Conservation (phyloP, 495 filamentous ascomycete genomes). For the Rhypophila decipiens region DNA sequence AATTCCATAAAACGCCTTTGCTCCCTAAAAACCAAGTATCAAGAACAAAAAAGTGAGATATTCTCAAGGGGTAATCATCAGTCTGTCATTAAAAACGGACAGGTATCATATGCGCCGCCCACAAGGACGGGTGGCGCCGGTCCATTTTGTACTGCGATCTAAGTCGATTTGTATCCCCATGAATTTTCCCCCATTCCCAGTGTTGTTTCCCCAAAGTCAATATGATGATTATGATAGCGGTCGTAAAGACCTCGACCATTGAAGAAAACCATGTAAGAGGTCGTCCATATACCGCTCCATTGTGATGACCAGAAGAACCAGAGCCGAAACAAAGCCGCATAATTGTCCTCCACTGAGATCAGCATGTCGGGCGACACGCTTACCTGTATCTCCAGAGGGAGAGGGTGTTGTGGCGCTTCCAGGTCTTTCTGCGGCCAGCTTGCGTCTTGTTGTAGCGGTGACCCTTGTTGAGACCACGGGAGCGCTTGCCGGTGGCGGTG, state of each 20-base stretch:
- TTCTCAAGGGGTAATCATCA: not conserved
- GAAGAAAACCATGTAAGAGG: conserved; percentile 10
- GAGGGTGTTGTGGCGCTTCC: conserved; percentile 98
- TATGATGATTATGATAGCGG: conserved; percentile 1
- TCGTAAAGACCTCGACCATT: conserved; percentile 7
- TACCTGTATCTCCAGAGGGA: conserved; percentile 82
- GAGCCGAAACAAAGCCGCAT: conserved; percentile 15
- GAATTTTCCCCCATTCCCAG: conserved; percentile 12
- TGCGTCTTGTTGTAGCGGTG: conserved; percentile 97
- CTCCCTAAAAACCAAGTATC: no score
- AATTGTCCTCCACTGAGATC: conserved; percentile 9
- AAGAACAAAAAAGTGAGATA: not conserved
- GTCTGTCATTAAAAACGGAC: conserved; percentile 11
- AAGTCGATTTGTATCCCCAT: conserved; percentile 5
- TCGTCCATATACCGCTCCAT: conserved; percentile 11
- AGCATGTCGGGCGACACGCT: conserved; percentile 16
- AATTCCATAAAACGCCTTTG: not conserved
- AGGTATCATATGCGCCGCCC: conserved; percentile 9
- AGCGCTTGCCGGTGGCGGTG: conserved; percentile 98
- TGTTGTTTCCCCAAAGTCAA: conserved; percentile 14
- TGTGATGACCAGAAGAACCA: conserved; percentile 17
- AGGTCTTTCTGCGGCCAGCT: conserved; percentile 94
- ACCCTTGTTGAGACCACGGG: conserved; percentile 96
- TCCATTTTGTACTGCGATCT: conserved; percentile 22
- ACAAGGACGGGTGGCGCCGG: conserved; percentile 15